These are phyloP conservation scores for Aspergillus costaricaensis DNA, from an alignment of 2,329 filamentous ascomycete species.

Conservation along the genomic window DNA sequence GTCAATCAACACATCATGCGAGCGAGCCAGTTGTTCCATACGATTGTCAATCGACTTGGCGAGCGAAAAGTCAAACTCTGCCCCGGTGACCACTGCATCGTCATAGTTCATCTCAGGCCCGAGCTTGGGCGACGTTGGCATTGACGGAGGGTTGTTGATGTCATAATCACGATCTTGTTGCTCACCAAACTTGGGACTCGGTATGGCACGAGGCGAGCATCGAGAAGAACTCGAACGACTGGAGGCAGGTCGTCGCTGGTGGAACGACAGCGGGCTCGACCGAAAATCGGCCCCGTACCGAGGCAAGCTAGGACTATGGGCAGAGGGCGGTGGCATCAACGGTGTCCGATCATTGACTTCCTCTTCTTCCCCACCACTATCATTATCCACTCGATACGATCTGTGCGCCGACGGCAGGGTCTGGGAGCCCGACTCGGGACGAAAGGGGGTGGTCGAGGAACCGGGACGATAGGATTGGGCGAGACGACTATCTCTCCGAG, in stretches of 20 bases:
- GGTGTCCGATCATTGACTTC: slow-evolving; percentile 57
- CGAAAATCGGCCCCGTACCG: slow-evolving; percentile 37
- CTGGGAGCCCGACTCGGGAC: slow-evolving; percentile 44
- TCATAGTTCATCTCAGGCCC: slow-evolving; percentile 56
- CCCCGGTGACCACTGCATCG: slow-evolving; percentile 53
- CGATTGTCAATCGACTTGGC: slow-evolving; percentile 40
- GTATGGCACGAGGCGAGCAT: slow-evolving; percentile 31
- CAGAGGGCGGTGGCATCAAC: slow-evolving; percentile 45
- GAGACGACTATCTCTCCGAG: slow-evolving; percentile 58
- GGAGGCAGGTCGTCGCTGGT: slow-evolving; percentile 28
- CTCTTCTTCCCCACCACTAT: slow-evolving; percentile 39
- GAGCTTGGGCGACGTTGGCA: slow-evolving; percentile 59
- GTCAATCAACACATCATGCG: slow-evolving; percentile 48
- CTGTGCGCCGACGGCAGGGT: slow-evolving; percentile 38
- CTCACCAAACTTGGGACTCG: slow-evolving; percentile 24
- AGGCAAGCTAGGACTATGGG: slow-evolving; percentile 37
- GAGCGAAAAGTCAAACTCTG: slow-evolving; percentile 44
- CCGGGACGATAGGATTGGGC: slow-evolving; percentile 43
- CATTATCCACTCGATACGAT: slow-evolving; percentile 22
- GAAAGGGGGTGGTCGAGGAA: slow-evolving; percentile 38
- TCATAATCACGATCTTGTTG: slow-evolving; percentile 52
- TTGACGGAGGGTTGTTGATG: slow-evolving; percentile 66
- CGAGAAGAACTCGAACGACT: slow-evolving; percentile 32
- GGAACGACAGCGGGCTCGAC: slow-evolving; percentile 27
- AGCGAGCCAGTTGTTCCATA: slow-evolving; percentile 30